Percentiles rank a stretch among this genome's conserved stretches.
phyloP scores from a whole-genome alignment of 2,329 filamentous ascomycete genomes.

The Cladosporium sphaerospermum region DNA sequence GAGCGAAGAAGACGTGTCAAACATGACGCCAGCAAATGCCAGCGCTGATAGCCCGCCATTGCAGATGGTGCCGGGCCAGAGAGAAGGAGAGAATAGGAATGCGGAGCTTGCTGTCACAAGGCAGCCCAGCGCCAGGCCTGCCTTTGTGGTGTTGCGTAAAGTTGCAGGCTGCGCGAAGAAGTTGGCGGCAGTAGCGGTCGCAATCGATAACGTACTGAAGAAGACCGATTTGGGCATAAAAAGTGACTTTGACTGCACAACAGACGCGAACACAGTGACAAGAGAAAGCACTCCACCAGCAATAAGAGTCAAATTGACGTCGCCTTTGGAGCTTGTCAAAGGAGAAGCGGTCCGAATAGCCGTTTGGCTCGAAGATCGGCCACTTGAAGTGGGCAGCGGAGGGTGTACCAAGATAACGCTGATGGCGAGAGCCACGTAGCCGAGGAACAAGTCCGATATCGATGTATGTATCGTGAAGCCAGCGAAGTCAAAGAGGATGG shows the following conservation, averaged over 20 bases:
- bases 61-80: conserved; percentile 30
- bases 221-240: conserved; percentile 30
- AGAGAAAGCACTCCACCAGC: conserved; percentile 34
- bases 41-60: conserved; percentile 31
- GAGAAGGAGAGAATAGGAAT: conserved; percentile 30
- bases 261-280: conserved; percentile 32
- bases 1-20: conserved; percentile 32
- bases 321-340: conserved; percentile 34
- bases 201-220: conserved; percentile 37
- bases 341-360: conserved; percentile 16
- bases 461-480: conserved; percentile 26
- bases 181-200: conserved; percentile 37
- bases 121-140: conserved; percentile 30
- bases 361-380: background rate
- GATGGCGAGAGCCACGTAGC: conserved; percentile 42
- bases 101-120: conserved; percentile 27
- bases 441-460: conserved; percentile 29
- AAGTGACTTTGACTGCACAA: conserved; percentile 28
- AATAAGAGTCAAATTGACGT: conserved; percentile 38
- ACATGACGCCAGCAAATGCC: conserved; percentile 34
- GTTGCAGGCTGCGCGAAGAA: conserved; percentile 37
- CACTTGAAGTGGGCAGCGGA: conserved; percentile 33
- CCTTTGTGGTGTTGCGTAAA: conserved; percentile 33
- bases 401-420: conserved; percentile 46
- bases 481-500: conserved; percentile 30